Base-by-base conservation (phyloP, 2,329 filamentous ascomycete species). In the Aspergillus floridensis region DNA sequence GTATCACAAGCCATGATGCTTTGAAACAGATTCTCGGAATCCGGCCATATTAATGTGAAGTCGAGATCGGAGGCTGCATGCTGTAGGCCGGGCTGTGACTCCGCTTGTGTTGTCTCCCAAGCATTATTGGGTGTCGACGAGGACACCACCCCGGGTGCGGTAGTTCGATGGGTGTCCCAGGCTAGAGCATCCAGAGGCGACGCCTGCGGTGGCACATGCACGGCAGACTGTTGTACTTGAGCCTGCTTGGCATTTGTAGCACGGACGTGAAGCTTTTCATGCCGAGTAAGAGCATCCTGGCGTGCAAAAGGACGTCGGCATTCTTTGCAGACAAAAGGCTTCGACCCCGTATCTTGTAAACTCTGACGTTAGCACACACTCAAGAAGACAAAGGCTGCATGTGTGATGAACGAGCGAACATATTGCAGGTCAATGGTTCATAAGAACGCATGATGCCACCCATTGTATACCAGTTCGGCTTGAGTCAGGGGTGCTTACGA, bases 11-110 rank as follows among this genome's bases (percentile, higher is more conserved):
- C 74, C 69, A 80, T 77, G 52, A 80, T 68, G 63, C 70, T 77
- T 58, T 80, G 77, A 44, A 79, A 78, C 24, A 80, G 59, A 58
- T 76, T 71, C 59, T 80, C 77, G 2, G 78, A 77, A 60, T 80
- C 77, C 11, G 77, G 78, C 78, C 78, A 80, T 49, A 79, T 74
- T 21, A 80, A 64, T 14, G 74, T 69, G 52, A 77, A 79, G 57
- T 79, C 76, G 5, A 77, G 58, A 29, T 77, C 75, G 4, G 67
- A 63, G 1, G 66, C 59, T 22, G 63, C 59, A 60, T 70, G 62
- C 4, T 73, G 66, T 57, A 72, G 59, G 3, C 56, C 61, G 6
- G 62, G 38, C 49, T 66, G 59, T 21, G 69, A 64, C 4, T 55
- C 63, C 2, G 63, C 49, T 29, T 68, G 65, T 12, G 65, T 44